Conservation (phyloP, 2,329 filamentous ascomycete species). For the Keithomyces neogunnii region DNA sequence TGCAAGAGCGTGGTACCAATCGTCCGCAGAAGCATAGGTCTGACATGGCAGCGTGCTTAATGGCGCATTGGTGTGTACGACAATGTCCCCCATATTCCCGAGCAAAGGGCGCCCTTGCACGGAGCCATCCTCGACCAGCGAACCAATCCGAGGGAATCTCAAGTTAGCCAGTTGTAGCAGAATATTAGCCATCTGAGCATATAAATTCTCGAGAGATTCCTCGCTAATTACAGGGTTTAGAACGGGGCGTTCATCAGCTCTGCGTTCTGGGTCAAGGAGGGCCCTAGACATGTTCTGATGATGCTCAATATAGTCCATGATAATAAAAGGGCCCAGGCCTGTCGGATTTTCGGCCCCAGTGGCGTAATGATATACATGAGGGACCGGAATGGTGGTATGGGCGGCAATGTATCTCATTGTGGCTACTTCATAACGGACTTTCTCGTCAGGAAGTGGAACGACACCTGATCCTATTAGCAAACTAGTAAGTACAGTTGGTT, state of each 20-base stretch:
- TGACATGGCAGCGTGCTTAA: background rate
- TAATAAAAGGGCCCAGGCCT: conserved; percentile 27
- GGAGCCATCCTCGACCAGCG: conserved; percentile 18
- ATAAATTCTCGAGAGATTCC: conserved; percentile 23
- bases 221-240: conserved; percentile 25
- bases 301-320: conserved; percentile 28
- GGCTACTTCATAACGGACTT: conserved; percentile 24
- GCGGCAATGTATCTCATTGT: conserved; percentile 23
- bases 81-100: conserved; percentile 31
- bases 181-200: conserved; percentile 32
- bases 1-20: background rate
- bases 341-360: conserved; percentile 21
- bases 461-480: conserved; percentile 29
- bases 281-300: conserved; percentile 17
- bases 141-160: conserved; percentile 29
- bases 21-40: background rate
- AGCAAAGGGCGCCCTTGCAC: conserved; percentile 25
- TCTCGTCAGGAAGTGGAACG: conserved; percentile 21
- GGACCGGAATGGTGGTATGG: conserved; percentile 26
- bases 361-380: conserved; percentile 22
- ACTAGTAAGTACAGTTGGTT: background rate
- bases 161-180: conserved; percentile 28
- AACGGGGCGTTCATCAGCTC: conserved; percentile 16
- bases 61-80: conserved; percentile 10
- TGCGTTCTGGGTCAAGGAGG: conserved; percentile 18